Evolutionary conservation across 1,284 basidiomycete genomes (phyloP).

Genomic region (Malassezia sp.): DNA sequence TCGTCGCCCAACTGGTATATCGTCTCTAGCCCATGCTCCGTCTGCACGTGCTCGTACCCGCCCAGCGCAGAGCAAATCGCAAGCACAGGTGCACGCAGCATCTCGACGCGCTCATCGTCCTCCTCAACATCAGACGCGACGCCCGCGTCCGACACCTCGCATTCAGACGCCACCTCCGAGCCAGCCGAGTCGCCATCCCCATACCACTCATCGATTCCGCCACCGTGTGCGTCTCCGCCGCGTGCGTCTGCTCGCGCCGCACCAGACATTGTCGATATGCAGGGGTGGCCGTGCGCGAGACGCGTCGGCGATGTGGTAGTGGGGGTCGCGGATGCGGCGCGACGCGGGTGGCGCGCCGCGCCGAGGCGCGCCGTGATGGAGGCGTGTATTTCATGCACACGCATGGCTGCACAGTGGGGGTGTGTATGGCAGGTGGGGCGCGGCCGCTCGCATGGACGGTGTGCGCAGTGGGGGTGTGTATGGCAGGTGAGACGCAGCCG

Average conservation of each 20-base stretch:
- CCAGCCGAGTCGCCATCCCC: conserved; percentile 5
- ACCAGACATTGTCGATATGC: no score
- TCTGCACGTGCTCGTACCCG: conserved; percentile 33
- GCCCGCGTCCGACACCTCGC: conserved; percentile 5
- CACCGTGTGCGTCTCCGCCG: background rate
- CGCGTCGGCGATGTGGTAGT: no score
- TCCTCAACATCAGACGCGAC: conserved; percentile 15
- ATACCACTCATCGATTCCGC: conserved; percentile 3
- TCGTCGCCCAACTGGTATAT: conserved; percentile 36
- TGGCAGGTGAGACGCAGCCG: no score
- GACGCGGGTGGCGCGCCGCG: background rate
- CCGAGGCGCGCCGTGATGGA: background rate
- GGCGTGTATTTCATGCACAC: no score
- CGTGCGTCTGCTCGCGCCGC: background rate
- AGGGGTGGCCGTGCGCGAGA: no score
- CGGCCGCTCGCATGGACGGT: no score
- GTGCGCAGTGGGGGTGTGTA: background rate
- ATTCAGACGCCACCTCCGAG: conserved; percentile 1
- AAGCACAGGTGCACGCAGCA: conserved; percentile 27
- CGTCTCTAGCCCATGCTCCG: conserved; percentile 13
- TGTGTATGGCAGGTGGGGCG: background rate
- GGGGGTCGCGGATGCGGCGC: no score
- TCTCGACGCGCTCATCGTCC: conserved; percentile 23
- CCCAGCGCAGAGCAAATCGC: conserved; percentile 40
- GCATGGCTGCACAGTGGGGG: background rate